Evolutionary conservation across 2,329 filamentous ascomycete genomes (phyloP).

Genomic region (Zymoseptoria passerinii): DNA sequence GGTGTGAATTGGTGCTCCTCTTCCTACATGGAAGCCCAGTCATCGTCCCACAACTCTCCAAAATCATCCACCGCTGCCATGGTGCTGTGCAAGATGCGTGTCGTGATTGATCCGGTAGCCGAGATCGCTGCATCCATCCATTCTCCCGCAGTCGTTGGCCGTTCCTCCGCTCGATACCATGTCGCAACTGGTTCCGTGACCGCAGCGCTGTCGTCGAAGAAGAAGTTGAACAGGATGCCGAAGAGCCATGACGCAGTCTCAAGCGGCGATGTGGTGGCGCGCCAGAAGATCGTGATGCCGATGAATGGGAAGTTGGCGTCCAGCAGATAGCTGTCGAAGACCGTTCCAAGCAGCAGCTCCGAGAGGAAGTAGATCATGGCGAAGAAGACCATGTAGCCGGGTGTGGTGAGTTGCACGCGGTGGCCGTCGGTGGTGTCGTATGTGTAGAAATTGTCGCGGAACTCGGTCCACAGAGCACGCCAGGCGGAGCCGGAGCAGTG

Average conservation of each 20-base stretch:
- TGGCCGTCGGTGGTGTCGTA: slow-evolving; percentile 11
- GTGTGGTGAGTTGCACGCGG: slow-evolving; percentile 31
- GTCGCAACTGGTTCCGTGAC: neutral
- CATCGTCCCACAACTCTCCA: slow-evolving; percentile 25
- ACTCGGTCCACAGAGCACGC: slow-evolving; percentile 24
- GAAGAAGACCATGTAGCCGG: slow-evolving; percentile 34
- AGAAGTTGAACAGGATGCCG: neutral
- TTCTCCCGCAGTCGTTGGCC: neutral
- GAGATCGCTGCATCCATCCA: slow-evolving; percentile 5
- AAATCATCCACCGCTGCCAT: slow-evolving; percentile 22
- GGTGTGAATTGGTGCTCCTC: neutral
- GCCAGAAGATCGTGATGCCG: neutral
- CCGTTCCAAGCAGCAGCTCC: slow-evolving; percentile 21
- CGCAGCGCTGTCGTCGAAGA: slow-evolving; percentile 4
- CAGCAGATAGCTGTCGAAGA: slow-evolving; percentile 46
- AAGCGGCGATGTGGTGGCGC: neutral
- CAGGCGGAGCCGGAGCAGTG: slow-evolving; percentile 21
- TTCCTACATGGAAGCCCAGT: slow-evolving; percentile 2
- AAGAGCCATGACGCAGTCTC: neutral
- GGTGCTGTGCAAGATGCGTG: slow-evolving; percentile 15
- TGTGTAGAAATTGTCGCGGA: slow-evolving; percentile 24
- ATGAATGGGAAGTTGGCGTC: slow-evolving; percentile 46
- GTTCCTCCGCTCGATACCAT: neutral
- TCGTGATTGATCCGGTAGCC: slow-evolving; percentile 9
- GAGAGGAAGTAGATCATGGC: slow-evolving; percentile 41